Percentiles rank a stretch among this genome's conserved stretches.
phyloP scores from a whole-genome alignment of 2,329 filamentous ascomycete genomes.

The Dryadomyces sulphureus region DNA sequence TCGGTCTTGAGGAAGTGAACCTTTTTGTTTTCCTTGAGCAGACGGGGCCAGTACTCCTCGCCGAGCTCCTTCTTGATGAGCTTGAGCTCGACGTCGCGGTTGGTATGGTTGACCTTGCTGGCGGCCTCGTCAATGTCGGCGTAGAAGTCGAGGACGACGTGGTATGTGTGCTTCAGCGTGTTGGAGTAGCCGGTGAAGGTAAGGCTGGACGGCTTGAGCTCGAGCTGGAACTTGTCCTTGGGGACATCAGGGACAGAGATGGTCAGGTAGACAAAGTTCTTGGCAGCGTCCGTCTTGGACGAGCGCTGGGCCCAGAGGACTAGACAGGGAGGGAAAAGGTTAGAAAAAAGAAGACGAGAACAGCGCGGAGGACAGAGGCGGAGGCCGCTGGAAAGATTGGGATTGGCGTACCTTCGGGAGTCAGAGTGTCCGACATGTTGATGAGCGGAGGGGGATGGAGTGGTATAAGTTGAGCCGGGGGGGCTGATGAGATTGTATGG shows the following conservation, averaged over 20 bases:
- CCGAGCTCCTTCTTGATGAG: slow-evolving; percentile 95
- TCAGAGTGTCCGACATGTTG: neutral
- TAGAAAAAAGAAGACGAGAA: neutral
- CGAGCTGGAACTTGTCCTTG: slow-evolving; percentile 61
- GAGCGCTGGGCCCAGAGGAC: slow-evolving; percentile 98
- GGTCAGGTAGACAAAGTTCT: slow-evolving; percentile 92
- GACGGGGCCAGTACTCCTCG: slow-evolving; percentile 87
- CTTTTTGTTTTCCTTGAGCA: slow-evolving; percentile 83
- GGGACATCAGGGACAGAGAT: slow-evolving; percentile 79
- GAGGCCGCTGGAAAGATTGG: neutral
- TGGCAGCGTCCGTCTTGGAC: slow-evolving; percentile 58
- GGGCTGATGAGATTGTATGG: neutral
- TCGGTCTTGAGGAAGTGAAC: slow-evolving; percentile 91
- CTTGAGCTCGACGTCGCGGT: slow-evolving; percentile 77
- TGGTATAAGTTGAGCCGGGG: neutral
- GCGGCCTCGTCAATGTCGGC: slow-evolving; percentile 76
- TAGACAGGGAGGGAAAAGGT: slow-evolving; percentile 20
- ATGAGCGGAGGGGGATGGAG: too few species aligned
- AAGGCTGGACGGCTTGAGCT: slow-evolving; percentile 63
- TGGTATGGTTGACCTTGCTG: slow-evolving; percentile 77
- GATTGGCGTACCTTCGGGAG: neutral
- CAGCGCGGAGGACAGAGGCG: neutral
- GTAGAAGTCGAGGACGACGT: slow-evolving; percentile 75
- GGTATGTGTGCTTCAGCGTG: slow-evolving; percentile 75
- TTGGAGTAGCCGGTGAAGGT: slow-evolving; percentile 71